Evolutionary conservation across 2,329 filamentous ascomycete genomes (phyloP), one percentile per base, ranked within the genome.

Genomic region (Fusarium tupiense): DNA sequence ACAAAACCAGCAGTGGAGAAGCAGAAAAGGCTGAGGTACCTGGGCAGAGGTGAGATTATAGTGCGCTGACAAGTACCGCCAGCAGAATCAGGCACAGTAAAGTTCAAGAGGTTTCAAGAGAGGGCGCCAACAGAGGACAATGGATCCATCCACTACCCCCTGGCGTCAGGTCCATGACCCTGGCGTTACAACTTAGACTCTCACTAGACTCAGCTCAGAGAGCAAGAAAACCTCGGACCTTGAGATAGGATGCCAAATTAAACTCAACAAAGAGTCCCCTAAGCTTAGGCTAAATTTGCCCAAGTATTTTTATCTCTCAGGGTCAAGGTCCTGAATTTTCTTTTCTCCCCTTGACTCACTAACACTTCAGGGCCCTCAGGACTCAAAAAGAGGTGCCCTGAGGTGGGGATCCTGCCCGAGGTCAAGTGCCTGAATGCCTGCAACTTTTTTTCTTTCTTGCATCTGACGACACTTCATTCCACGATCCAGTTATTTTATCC

Each of bases 91-190:
- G 54, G 35, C 29, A 64, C 56, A 67, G 56, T 33, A 73, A 43
- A 73, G 71, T 61, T 68, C 67, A 74, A 62, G 58, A 59, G 67
- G 72, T 74, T 74, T 75, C 72, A 74, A 71, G 69, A 60, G 72
- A 74, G 72, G 72, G 72, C 72, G 71, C 68, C 72, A 75, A 61
- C 59, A 64, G 59, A 72, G 59, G 69, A 50, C 60, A 60, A 64
- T 50, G 59, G 33, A 58, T 35, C 59, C 65, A 69, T 69, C 44
- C 66, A 69, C 57, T 40, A 46, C 68, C 72, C 72, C 72, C 72
- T 74, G 64, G 72, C 72, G 58, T 69, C 72, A 64, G 67, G 67
- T 56, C 68, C 63, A 50, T 63, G 63, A 49, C 63, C 69, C 68
- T 64, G 67, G 67, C 67, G 72, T 72, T 65, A 66, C 67, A 70